A percentile compares a stretch with the other conserved stretches of the same genome.
Conservation (phyloP, 192 early-diverging fungal species). For the Coemansia sp. region DNA sequence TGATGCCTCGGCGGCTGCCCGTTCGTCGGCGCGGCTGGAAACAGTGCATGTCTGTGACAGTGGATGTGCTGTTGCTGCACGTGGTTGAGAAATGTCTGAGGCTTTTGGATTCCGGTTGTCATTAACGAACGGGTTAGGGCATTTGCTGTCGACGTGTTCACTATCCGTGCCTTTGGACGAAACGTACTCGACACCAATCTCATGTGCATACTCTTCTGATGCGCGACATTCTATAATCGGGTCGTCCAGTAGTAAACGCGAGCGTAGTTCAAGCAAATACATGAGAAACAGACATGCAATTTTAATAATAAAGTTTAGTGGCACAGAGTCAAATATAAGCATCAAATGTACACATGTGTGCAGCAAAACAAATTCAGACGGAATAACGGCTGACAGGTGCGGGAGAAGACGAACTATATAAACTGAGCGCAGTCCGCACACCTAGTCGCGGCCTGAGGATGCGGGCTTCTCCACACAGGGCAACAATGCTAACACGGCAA, state of each 20-base stretch:
- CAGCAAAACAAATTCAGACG: background rate
- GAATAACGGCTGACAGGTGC: background rate
- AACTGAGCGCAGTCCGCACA: background rate
- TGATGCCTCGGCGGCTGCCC: conserved; percentile 11
- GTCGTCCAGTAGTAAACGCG: conserved; percentile 17
- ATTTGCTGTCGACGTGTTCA: background rate
- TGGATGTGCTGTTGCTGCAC: background rate
- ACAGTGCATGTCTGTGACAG: background rate
- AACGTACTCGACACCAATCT: conserved; percentile 24
- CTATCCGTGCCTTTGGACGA: conserved; percentile 1
- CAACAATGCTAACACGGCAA: background rate
- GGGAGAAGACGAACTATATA: background rate
- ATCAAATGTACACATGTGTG: background rate
- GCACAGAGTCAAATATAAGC: background rate
- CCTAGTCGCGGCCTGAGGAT: background rate
- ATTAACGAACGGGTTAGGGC: background rate
- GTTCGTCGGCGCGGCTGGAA: background rate
- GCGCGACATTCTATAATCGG: conserved; percentile 43
- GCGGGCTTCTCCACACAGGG: background rate
- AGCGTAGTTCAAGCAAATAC: conserved; percentile 19
- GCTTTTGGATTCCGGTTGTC: background rate
- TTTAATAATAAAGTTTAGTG: background rate
- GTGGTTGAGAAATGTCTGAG: background rate
- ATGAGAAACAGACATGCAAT: conserved; percentile 8
- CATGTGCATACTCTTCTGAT: conserved; percentile 45